phyloP scores from a whole-genome alignment of 495 filamentous ascomycete genomes.

The Talaromyces stipitatus region DNA sequence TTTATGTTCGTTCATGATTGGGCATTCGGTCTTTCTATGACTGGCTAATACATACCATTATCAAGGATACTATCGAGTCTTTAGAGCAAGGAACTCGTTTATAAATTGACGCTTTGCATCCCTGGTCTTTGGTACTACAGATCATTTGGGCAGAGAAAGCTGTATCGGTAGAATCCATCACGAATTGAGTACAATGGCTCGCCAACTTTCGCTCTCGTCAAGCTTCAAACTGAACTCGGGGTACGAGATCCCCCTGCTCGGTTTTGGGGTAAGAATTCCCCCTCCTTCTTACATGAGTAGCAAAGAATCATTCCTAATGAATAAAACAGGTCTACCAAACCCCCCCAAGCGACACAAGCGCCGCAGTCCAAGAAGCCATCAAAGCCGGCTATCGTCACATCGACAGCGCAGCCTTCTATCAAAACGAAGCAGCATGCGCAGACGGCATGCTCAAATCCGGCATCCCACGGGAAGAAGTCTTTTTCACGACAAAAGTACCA shows the following conservation, averaged over 20 bases:
- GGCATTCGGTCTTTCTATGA: too few species aligned
- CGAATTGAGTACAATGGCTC: background rate
- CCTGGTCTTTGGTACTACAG: too few species aligned
- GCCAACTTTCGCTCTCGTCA: background rate
- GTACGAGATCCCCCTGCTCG: conserved; percentile 66
- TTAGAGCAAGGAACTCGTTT: too few species aligned
- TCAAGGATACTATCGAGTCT: too few species aligned
- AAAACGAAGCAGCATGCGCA: conserved; percentile 55
- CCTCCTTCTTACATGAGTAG: background rate
- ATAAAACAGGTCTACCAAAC: conserved; percentile 62
- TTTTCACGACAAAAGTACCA: conserved; percentile 61
- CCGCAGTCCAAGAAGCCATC: conserved; percentile 54
- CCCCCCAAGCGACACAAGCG: conserved; percentile 47
- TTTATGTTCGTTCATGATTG: too few species aligned
- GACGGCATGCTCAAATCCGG: conserved; percentile 39
- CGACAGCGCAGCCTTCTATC: conserved; percentile 58
- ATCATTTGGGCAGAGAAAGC: too few species aligned
- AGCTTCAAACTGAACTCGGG: conserved; percentile 66
- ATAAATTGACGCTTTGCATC: too few species aligned
- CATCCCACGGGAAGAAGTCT: conserved; percentile 51
- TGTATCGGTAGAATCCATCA: too few species aligned
- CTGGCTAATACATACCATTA: too few species aligned
- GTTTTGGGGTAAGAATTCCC: conserved; percentile 56
- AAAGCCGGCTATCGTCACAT: conserved; percentile 67
- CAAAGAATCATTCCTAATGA: too few species aligned